Evolutionary conservation across 495 filamentous ascomycete genomes (phyloP).

Genomic region (Neurospora sp.): DNA sequence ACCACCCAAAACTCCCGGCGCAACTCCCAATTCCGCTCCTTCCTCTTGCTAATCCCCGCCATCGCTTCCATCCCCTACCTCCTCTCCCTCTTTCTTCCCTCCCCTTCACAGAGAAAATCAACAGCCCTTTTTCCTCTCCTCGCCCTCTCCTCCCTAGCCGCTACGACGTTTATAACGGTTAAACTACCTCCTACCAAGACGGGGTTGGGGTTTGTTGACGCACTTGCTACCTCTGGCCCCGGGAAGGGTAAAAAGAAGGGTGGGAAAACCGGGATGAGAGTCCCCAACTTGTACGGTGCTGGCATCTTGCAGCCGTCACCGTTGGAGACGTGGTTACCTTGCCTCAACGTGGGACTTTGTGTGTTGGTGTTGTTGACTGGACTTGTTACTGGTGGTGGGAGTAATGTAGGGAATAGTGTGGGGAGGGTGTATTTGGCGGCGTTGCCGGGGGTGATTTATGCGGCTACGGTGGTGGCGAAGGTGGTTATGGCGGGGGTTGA

Average conservation of each 20-base stretch:
- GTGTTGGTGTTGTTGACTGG: constrained; percentile 26
- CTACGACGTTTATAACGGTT: constrained; percentile 44
- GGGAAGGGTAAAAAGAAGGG: too few relatives aligned
- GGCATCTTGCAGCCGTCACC: constrained; percentile 17
- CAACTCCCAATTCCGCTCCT: constrained; percentile 47
- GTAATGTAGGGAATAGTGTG: background rate
- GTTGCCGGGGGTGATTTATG: constrained; percentile 37
- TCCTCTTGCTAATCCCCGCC: constrained; percentile 50
- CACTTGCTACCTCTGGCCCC: too few relatives aligned
- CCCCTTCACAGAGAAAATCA: background rate
- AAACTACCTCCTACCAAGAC: constrained; percentile 25
- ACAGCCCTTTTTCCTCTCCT: constrained; percentile 40
- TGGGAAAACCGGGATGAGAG: background rate
- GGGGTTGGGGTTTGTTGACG: too few relatives aligned
- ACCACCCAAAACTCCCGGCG: constrained; percentile 43
- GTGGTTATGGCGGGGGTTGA: constrained; percentile 45
- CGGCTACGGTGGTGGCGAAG: constrained; percentile 38
- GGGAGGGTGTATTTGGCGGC: constrained; percentile 18
- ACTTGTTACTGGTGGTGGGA: constrained; percentile 8
- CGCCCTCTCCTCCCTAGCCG: constrained; percentile 46
- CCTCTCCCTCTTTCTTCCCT: constrained; percentile 27
- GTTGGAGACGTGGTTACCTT: constrained; percentile 36
- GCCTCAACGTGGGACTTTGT: constrained; percentile 36
- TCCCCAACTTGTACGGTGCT: background rate
- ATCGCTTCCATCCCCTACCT: constrained; percentile 43